Conservation (phyloP, 2,329 filamentous ascomycete species). For the Rachicladosporium sp. region DNA sequence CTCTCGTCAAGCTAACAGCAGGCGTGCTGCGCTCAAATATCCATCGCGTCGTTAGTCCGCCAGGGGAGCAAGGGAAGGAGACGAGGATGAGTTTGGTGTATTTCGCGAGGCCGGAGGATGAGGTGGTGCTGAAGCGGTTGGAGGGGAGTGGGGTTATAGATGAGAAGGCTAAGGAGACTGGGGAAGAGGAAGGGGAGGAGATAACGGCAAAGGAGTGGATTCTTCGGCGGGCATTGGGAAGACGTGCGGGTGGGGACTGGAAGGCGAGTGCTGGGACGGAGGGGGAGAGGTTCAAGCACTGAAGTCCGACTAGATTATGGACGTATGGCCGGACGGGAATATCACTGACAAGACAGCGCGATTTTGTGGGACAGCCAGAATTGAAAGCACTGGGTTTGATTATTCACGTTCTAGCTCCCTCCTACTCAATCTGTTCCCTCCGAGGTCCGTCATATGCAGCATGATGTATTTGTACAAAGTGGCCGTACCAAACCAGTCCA, state of each 20-base stretch:
- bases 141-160: constrained; percentile 21
- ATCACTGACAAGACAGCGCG: no score
- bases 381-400: no score
- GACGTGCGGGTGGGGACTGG: constrained; percentile 22
- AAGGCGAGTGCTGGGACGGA: constrained; percentile 25
- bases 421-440: no score
- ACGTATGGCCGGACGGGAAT: no score
- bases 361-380: no score
- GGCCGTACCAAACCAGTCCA: no score
- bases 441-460: no score
- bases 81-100: constrained; percentile 43
- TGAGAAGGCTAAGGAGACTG: constrained; percentile 11
- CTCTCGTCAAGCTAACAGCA: constrained; percentile 33
- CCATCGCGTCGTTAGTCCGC: constrained; percentile 40
- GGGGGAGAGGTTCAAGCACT: constrained; percentile 2
- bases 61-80: constrained; percentile 31
- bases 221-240: constrained; percentile 27
- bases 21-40: constrained; percentile 25
- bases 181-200: constrained; percentile 18
- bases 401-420: no score
- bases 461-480: no score
- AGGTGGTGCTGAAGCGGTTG: constrained; percentile 30
- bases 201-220: constrained; percentile 29
- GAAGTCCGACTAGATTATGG: no score
- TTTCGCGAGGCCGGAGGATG: constrained; percentile 40